phyloP scores from a whole-genome alignment of 2,329 filamentous ascomycete genomes.

The Sporothrix phasma region DNA sequence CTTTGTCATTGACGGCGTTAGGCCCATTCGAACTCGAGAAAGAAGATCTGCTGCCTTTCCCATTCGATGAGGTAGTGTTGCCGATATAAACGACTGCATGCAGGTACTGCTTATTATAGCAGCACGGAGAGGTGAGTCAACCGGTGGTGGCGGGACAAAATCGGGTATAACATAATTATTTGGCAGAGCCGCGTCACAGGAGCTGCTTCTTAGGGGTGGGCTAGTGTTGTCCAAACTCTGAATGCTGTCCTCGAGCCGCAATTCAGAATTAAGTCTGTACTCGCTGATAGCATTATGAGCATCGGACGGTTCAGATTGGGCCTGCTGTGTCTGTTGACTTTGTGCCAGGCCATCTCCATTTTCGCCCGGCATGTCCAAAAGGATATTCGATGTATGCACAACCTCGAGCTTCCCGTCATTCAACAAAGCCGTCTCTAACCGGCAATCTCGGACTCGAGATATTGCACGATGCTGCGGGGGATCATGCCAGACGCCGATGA shows the following conservation, averaged over 20 bases:
- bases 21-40: conserved; percentile 25
- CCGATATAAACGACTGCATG: conserved; percentile 24
- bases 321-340: too few species aligned
- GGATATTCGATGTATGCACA: conserved; percentile 15
- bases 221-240: neutral
- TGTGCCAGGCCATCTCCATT: too few species aligned
- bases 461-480: conserved; percentile 27
- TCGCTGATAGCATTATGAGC: too few species aligned
- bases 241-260: too few species aligned
- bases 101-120: conserved; percentile 23
- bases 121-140: conserved; percentile 15
- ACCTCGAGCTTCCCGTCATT: conserved; percentile 21
- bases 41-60: conserved; percentile 24
- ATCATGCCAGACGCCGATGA: conserved; percentile 16
- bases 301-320: too few species aligned
- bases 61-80: conserved; percentile 23
- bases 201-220: neutral
- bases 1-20: conserved; percentile 24
- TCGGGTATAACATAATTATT: too few species aligned
- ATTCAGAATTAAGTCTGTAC: too few species aligned
- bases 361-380: conserved; percentile 15
- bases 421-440: conserved; percentile 25
- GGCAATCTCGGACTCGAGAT: conserved; percentile 28
- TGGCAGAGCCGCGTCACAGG: too few species aligned
- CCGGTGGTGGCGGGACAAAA: neutral